A percentile compares a stretch with the other conserved stretches of the same genome.
Conservation (phyloP, 2,329 filamentous ascomycete species). For the Hypoxylon rubiginosum region DNA sequence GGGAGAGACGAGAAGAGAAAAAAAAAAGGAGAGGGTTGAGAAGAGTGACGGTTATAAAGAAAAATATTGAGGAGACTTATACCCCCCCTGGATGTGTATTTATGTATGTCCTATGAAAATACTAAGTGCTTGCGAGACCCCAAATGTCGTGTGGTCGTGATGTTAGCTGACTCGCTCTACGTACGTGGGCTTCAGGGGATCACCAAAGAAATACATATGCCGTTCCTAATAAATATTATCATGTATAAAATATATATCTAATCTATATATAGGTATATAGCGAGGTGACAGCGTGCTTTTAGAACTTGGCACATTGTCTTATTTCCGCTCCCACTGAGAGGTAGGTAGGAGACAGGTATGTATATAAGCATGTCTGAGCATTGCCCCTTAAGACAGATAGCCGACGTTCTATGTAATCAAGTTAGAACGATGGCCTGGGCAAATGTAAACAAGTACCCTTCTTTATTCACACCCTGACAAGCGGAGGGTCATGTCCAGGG, state of each 20-base stretch:
- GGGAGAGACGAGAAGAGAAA: neutral
- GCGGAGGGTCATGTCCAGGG: neutral
- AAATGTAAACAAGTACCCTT: too few relatives aligned
- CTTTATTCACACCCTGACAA: neutral
- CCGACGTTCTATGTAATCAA: too few relatives aligned
- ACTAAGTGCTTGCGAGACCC: neutral
- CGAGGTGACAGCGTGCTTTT: neutral
- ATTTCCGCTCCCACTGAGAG: too few relatives aligned
- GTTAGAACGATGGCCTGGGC: too few relatives aligned
- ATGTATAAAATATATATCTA: neutral
- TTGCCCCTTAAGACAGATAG: too few relatives aligned
- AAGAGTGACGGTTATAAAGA: slow-evolving; percentile 14
- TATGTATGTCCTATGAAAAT: slow-evolving; percentile 5
- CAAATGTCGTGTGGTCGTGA: neutral
- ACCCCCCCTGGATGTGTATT: slow-evolving; percentile 13
- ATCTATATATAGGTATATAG: neutral
- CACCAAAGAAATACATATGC: neutral
- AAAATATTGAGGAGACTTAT: slow-evolving; percentile 16
- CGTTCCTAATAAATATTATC: neutral
- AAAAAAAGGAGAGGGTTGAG: neutral
- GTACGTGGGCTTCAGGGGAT: neutral
- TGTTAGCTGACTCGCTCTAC: neutral
- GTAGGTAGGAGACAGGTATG: too few relatives aligned
- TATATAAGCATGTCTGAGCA: neutral
- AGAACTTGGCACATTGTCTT: too few relatives aligned